Evolutionary conservation across 108 stramenopile species (phyloP).

Genomic region (Conticribra guillardii): DNA sequence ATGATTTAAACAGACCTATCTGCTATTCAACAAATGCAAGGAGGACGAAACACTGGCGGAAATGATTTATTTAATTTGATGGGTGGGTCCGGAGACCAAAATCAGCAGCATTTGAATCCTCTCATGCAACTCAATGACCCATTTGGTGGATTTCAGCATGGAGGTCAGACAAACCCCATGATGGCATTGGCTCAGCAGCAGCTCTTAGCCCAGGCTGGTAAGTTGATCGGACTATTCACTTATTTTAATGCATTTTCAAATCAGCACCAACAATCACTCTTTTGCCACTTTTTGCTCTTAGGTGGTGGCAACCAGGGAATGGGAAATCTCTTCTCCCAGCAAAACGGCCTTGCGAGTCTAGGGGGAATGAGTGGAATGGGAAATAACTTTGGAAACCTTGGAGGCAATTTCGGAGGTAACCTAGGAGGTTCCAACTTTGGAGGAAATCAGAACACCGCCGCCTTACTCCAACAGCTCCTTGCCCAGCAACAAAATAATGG

Average conservation of each 20-base stretch:
- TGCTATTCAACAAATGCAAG: not conserved
- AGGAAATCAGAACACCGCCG: conserved; percentile 29
- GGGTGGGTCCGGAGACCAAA: conserved; percentile 7
- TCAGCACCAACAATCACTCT: not conserved
- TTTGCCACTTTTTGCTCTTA: not conserved
- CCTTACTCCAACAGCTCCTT: conserved; percentile 45
- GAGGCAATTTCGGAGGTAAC: conserved; percentile 6
- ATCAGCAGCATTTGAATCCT: conserved; percentile 30
- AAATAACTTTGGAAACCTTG: not conserved
- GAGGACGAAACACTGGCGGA: not conserved
- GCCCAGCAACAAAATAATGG: conserved; percentile 33
- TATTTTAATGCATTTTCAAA: not conserved
- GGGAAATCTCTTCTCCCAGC: conserved; percentile 19
- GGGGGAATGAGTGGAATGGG: conserved; percentile 27
- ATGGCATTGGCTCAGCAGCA: conserved; percentile 38
- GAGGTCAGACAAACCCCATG: conserved; percentile 23
- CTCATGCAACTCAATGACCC: conserved; percentile 28
- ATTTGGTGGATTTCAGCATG: conserved; percentile 13
- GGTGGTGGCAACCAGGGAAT: conserved; percentile 9
- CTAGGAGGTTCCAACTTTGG: not conserved
- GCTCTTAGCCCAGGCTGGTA: conserved; percentile 29
- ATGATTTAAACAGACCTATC: not conserved
- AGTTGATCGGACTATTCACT: not conserved
- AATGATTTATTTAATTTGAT: conserved; percentile 22
- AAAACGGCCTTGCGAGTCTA: conserved; percentile 37